Base-by-base conservation (phyloP, 257 asterid genomes). In the Fraxinus americana region DNA sequence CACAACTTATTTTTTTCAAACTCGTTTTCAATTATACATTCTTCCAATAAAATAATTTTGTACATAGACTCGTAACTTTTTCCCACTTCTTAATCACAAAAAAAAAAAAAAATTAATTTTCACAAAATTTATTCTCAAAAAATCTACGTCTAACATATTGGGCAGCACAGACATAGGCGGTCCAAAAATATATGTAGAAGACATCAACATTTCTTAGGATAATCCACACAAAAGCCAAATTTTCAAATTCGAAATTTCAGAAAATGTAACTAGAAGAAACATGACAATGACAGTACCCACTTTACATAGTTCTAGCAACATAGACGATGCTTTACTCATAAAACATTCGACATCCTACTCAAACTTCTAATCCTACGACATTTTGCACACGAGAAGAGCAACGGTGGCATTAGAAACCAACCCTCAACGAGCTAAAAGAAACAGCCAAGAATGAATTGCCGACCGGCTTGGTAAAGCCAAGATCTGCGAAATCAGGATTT, bases 391-490 rank as follows among this genome's bases (percentile, higher is more conserved):
- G 72, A 77, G 69, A 69, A 43, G 70, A 75, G 67, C 34, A 43
- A 36, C 4, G 30, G 66, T 27, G 36, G 69, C 32, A 19, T 76
- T 78, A 4, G 30, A 70, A 70, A 81, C 75, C 70, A 71, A 74
- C 72, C 83, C 25, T 54, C 48, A 23, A 65, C 67, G 17, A 71
- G 35, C 48, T 36, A 71, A 79, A 70, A 36, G 50, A 80, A 86
- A 79, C 85, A 91, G 97, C 97, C 97, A 92, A 91, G 97, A 88
- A 92, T 92, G 97, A 92, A 80, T 92, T 92, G 97, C 97, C 94
- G 90, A 83, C 84, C 85, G 80, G 85, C 88, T 50, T 25, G 35
- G 71, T 74, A 80, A 86, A 81, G 87, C 91, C 89, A 78, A 71
- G 85, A 82, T 43, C 68, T 70, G 59, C 67, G 80, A 70, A 76